phyloP scores from a whole-genome alignment of 768 basidiomycete genomes.

The Termitomyces sp. region DNA sequence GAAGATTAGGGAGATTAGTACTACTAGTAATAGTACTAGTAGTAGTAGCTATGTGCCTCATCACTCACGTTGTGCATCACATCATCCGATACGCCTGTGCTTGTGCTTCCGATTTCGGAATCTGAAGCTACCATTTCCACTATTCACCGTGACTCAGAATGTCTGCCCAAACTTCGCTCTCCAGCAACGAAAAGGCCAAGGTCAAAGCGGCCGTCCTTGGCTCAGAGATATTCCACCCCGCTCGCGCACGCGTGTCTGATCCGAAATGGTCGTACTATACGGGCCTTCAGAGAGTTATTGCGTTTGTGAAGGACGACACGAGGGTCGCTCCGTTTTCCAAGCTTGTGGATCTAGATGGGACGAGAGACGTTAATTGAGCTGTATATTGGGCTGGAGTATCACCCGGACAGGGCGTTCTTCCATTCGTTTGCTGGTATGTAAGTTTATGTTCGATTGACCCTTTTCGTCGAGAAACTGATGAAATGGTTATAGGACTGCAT shows the following conservation, averaged over 20 bases:
- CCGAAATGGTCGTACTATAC: conserved; percentile 84
- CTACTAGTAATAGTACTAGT: no score
- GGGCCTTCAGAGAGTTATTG: conserved; percentile 84
- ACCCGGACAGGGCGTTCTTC: conserved; percentile 85
- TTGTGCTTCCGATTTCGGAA: no score
- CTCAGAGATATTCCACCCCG: conserved; percentile 78
- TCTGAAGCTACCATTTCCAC: neutral
- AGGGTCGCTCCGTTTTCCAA: conserved; percentile 62
- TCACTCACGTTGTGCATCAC: no score
- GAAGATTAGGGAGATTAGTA: no score
- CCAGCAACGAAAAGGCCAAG: conserved; percentile 74
- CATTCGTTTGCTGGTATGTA: conserved; percentile 90
- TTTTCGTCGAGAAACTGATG: neutral
- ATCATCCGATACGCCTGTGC: no score
- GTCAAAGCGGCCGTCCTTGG: conserved; percentile 63
- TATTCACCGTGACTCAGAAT: neutral
- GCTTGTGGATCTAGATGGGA: conserved; percentile 85
- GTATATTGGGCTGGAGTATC: conserved; percentile 78
- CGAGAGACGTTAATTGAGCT: conserved; percentile 88
- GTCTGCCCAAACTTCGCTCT: conserved; percentile 53
- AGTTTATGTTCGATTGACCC: conserved; percentile 29
- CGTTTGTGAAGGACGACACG: conserved; percentile 61
- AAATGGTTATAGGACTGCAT: neutral
- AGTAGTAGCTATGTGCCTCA: no score
- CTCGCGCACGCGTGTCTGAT: conserved; percentile 79